Evolutionary conservation across 1,284 basidiomycete genomes (phyloP).

Genomic region (Ustilago bromivora): DNA sequence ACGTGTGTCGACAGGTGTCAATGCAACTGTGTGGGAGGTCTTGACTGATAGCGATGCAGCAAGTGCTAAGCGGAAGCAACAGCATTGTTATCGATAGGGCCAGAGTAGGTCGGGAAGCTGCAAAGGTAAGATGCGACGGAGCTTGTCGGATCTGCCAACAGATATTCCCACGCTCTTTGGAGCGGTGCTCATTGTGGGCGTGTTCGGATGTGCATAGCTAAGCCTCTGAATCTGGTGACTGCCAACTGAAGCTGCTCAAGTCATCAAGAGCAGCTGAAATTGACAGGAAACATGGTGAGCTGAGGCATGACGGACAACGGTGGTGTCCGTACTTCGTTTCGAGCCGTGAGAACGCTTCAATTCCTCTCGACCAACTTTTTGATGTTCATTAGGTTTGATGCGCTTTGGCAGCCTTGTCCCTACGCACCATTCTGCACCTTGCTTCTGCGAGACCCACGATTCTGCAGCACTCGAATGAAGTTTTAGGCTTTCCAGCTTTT

Average conservation of each 20-base stretch:
- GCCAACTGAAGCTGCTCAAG: background rate
- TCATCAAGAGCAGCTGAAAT: background rate
- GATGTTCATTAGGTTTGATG: background rate
- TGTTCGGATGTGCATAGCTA: background rate
- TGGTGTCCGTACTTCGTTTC: conserved; percentile 15
- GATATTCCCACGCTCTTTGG: conserved; percentile 22
- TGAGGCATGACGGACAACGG: background rate
- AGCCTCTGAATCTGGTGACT: background rate
- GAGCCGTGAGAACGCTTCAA: conserved; percentile 15
- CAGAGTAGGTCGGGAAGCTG: background rate
- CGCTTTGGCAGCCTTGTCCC: background rate
- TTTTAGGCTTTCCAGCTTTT: conserved; percentile 3
- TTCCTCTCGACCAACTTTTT: background rate
- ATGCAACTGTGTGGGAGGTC: conserved; percentile 7
- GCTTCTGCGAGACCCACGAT: conserved; percentile 3
- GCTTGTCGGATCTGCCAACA: conserved; percentile 11
- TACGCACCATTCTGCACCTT: background rate
- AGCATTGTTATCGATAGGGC: conserved; percentile 5
- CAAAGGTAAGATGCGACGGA: background rate
- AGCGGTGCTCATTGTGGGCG: conserved; percentile 9
- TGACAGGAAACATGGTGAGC: conserved; percentile 9
- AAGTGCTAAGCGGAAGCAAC: background rate
- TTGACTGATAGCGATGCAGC: background rate
- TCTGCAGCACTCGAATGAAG: conserved; percentile 9
- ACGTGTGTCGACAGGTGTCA: conserved; percentile 32